phyloP scores from a whole-genome alignment of 192 early-diverging fungal genomes.

The Coemansia sp. region DNA sequence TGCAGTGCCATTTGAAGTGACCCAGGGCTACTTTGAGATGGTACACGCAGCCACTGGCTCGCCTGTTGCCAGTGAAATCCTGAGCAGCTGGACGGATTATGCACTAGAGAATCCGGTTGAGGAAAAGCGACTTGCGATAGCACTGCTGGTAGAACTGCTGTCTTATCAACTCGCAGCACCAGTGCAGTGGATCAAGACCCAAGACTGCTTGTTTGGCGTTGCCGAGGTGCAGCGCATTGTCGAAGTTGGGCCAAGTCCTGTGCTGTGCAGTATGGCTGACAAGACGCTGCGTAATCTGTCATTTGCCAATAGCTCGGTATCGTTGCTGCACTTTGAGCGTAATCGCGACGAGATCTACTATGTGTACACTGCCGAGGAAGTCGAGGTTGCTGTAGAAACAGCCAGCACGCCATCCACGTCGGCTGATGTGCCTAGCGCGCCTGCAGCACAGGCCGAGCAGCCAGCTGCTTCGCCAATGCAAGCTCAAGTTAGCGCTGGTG shows the following conservation, averaged over 20 bases:
- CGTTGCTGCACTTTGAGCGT: slow-evolving; percentile 24
- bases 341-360: slow-evolving; percentile 27
- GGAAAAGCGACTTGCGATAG: slow-evolving; percentile 73
- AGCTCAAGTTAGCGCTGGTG: too few relatives aligned
- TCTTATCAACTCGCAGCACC: slow-evolving; percentile 93
- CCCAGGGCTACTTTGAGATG: slow-evolving; percentile 71
- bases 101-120: slow-evolving; percentile 42
- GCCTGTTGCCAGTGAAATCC: slow-evolving; percentile 62
- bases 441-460: not conserved
- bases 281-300: slow-evolving; percentile 25
- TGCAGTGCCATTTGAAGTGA: slow-evolving; percentile 81
- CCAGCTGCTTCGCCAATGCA: not conserved
- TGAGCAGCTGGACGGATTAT: slow-evolving; percentile 64
- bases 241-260: slow-evolving; percentile 85
- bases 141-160: slow-evolving; percentile 81
- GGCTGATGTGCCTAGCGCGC: not conserved
- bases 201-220: slow-evolving; percentile 77
- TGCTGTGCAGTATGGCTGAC: slow-evolving; percentile 84
- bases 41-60: slow-evolving; percentile 75
- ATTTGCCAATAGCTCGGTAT: not conserved
- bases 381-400: not conserved
- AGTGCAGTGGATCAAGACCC: slow-evolving; percentile 94
- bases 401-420: not conserved
- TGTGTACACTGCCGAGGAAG: not conserved
- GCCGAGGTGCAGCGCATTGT: slow-evolving; percentile 80